Evolutionary conservation across 2,329 filamentous ascomycete species (phyloP).

Genomic region (Aspergillus versicolor): DNA sequence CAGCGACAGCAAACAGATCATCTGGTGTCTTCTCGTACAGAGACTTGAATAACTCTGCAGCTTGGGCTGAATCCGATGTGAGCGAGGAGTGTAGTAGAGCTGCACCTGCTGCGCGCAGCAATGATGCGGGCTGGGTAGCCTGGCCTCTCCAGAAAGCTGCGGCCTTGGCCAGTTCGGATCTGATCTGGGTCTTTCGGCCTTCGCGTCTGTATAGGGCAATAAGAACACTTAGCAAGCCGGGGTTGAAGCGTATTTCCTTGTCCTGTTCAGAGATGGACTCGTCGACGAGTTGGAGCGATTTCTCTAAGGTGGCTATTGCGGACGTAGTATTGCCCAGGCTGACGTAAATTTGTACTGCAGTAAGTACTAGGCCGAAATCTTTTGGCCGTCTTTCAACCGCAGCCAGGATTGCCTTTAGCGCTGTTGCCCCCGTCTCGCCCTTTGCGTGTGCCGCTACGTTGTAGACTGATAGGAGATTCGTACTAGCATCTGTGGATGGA

Average conservation of each 20-base stretch:
- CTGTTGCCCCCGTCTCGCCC: slow-evolving; percentile 61
- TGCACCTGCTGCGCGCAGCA: slow-evolving; percentile 79
- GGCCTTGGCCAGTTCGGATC: slow-evolving; percentile 73
- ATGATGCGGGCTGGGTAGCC: slow-evolving; percentile 57
- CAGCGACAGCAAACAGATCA: slow-evolving; percentile 72
- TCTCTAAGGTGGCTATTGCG: slow-evolving; percentile 72
- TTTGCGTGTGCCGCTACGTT: slow-evolving; percentile 71
- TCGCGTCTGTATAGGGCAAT: slow-evolving; percentile 77
- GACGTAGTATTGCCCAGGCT: slow-evolving; percentile 68
- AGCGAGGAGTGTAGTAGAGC: slow-evolving; percentile 76
- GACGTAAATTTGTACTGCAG: slow-evolving; percentile 78
- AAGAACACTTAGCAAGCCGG: slow-evolving; percentile 77
- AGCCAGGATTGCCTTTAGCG: slow-evolving; percentile 67
- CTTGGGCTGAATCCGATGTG: slow-evolving; percentile 64
- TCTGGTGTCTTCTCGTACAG: slow-evolving; percentile 64
- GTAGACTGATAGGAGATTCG: slow-evolving; percentile 60
- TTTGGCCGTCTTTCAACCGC: slow-evolving; percentile 71
- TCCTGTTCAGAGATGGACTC: slow-evolving; percentile 56
- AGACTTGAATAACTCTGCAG: slow-evolving; percentile 74
- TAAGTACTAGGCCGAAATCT: slow-evolving; percentile 77
- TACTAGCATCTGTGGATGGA: slow-evolving; percentile 50
- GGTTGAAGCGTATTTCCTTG: slow-evolving; percentile 73
- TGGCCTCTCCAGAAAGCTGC: slow-evolving; percentile 76
- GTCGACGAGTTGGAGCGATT: slow-evolving; percentile 72
- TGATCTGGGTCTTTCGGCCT: slow-evolving; percentile 70